Percentiles rank a stretch among this genome's conserved stretches.
These are phyloP conservation scores for Cocos nucifera DNA, from an alignment of 176 grass and related monocot species.

Conservation along the genomic window DNA sequence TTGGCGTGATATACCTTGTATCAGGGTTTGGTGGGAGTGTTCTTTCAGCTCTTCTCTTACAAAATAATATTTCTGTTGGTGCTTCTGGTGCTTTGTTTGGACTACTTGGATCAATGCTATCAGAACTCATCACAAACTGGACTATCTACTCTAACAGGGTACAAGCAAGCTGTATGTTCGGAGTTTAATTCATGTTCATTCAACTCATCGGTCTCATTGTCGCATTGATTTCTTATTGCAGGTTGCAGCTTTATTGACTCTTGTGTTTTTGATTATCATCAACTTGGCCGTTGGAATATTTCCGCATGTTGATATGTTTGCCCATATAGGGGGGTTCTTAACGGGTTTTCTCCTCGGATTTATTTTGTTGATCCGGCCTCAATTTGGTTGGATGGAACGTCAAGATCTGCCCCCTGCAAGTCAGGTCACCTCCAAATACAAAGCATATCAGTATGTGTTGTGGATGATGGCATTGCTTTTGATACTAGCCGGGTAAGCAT, in stretches of 20 bases:
- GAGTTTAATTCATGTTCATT: background rate
- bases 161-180: background rate
- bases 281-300: conserved; percentile 77
- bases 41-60: conserved; percentile 72
- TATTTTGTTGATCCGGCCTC: conserved; percentile 63
- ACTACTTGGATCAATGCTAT: conserved; percentile 94
- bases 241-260: conserved; percentile 67
- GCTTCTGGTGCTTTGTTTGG: conserved; percentile 96
- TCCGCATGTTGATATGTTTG: conserved; percentile 70
- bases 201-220: background rate
- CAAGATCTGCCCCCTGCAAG: conserved; percentile 61
- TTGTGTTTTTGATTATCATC: conserved; percentile 57
- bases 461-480: conserved; percentile 63
- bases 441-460: conserved; percentile 72
- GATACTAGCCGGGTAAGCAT: conserved; percentile 62
- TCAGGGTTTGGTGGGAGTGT: conserved; percentile 84
- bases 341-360: conserved; percentile 81
- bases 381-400: conserved; percentile 86
- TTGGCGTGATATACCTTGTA: conserved; percentile 68
- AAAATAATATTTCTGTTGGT: conserved; percentile 54
- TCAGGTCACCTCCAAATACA: conserved; percentile 76
- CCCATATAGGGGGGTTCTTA: conserved; percentile 63
- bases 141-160: conserved; percentile 93
- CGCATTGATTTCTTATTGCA: conserved; percentile 24
- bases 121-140: conserved; percentile 97